Evolutionary conservation across 1,284 basidiomycete genomes (phyloP).

Genomic region (Leucoagaricus sp.): DNA sequence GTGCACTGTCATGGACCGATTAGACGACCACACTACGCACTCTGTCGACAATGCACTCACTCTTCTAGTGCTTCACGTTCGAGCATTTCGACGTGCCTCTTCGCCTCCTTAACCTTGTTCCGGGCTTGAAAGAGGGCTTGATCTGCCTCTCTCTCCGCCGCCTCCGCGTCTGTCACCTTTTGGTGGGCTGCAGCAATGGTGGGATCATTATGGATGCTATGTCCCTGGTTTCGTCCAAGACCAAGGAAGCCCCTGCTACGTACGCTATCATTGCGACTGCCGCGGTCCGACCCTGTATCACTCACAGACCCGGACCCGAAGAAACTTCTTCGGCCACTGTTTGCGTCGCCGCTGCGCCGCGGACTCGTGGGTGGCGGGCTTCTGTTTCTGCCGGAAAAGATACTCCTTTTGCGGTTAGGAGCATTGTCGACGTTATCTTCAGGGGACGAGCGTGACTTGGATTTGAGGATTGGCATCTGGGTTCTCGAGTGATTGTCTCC

Average conservation of each 20-base stretch:
- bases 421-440: conserved; percentile 18
- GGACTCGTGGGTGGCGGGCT: conserved; percentile 23
- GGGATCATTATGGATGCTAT: conserved; percentile 43
- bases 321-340: conserved; percentile 9
- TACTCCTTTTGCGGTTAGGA: conserved; percentile 21
- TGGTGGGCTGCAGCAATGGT: conserved; percentile 51
- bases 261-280: neutral
- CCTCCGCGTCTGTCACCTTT: conserved; percentile 55
- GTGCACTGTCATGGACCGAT: conserved; percentile 38
- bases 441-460: conserved; percentile 17
- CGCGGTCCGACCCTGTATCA: neutral
- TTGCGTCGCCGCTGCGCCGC: neutral
- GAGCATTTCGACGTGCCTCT: conserved; percentile 51
- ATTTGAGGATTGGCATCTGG: conserved; percentile 26
- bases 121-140: conserved; percentile 48
- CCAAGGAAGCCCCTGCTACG: conserved; percentile 28
- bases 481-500: neutral
- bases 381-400: conserved; percentile 29
- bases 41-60: conserved; percentile 37
- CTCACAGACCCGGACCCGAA: neutral
- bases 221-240: conserved; percentile 20
- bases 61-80: conserved; percentile 59
- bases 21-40: neutral
- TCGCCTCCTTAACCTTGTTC: conserved; percentile 49
- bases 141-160: conserved; percentile 57